These are phyloP conservation scores for Fibroporia radiculosa DNA, from an alignment of 768 basidiomycete species.

Conservation along the genomic window DNA sequence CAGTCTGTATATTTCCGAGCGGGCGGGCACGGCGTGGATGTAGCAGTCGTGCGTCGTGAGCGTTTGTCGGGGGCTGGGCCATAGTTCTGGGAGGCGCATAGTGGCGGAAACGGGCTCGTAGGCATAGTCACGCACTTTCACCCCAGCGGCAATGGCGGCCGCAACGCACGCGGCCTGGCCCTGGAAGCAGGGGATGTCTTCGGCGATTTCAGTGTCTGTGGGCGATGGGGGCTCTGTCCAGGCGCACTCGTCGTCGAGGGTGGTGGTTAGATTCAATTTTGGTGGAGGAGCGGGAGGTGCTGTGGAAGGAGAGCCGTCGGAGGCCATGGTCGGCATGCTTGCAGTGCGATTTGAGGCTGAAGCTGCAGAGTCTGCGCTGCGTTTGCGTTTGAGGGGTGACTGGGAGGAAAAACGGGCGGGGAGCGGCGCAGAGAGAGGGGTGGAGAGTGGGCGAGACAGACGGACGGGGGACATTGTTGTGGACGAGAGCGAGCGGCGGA, in stretches of 20 bases:
- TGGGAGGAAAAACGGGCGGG: too few species aligned
- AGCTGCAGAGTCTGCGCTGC: too few species aligned
- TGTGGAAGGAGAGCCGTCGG: too few species aligned
- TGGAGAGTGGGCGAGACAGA: too few species aligned
- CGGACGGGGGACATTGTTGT: too few species aligned
- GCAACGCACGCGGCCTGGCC: slow-evolving; percentile 13
- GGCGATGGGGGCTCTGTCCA: slow-evolving; percentile 16
- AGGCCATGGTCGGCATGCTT: too few species aligned
- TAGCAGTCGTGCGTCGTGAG: slow-evolving; percentile 22
- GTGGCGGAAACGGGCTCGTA: slow-evolving; percentile 10
- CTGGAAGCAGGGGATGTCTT: neutral
- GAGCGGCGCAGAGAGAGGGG: too few species aligned
- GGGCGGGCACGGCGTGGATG: slow-evolving; percentile 15
- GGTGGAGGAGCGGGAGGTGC: too few species aligned
- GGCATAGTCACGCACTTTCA: slow-evolving; percentile 27
- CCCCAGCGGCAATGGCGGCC: slow-evolving; percentile 15
- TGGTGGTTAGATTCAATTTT: too few species aligned
- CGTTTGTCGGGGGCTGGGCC: slow-evolving; percentile 15
- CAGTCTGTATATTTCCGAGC: slow-evolving; percentile 6
- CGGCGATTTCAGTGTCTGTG: slow-evolving; percentile 21
- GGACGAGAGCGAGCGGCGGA: too few species aligned
- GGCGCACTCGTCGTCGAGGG: neutral
- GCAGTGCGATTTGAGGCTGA: too few species aligned
- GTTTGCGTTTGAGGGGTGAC: too few species aligned
- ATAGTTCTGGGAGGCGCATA: slow-evolving; percentile 17